Evolutionary conservation across 768 basidiomycete species (phyloP), one percentile per base, ranked within the genome.

Genomic region (Lentinula raphanica): DNA sequence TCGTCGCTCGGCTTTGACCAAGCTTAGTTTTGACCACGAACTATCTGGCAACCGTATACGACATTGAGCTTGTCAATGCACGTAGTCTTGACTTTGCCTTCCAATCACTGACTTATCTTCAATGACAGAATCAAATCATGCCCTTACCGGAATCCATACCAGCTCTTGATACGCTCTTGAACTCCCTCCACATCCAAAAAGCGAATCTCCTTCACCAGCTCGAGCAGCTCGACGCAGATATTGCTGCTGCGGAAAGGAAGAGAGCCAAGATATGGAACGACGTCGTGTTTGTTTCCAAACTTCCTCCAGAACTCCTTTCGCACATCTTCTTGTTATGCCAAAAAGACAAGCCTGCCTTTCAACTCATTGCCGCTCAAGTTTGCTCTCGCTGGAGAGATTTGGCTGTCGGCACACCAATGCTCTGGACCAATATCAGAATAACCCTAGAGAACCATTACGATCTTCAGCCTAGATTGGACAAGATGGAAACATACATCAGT

Each of bases 351-450:
- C 62, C 56, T 29, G 54, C 67, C 0, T 75, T 75, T 45, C 72
- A 74, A 54, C 66, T 82, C 7, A 59, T 69, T 1, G 72, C 73
- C 13, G 78, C 80, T 0, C 78, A 77, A 49, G 78, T 82, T 2
- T 82, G 75, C 5, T 66, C 67, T 32, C 67, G 66, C 38, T 83
- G 80, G 79, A 72, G 80, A 19, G 62, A 68, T 12, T 58, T 78
- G 12, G 72, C 74, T 9, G 61, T 78, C 32, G 65, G 66, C 13
- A 78, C 73, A 0, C 75, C 78, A 3, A 64, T 76, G 3, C 65
- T 82, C 1, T 83, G 82, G 82, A 74, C 70, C 38, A 66, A 63
- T 28, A 72, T 81, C 58, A 58, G 69, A 28, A 61, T 77, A 55
- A 64, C 58, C 25, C 60, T 77, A 21, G 64, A 68, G 13, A 59